Evolutionary conservation across 345 rosid species (phyloP), one percentile per base, ranked within the genome.

Genomic region (Ricinus communis): DNA sequence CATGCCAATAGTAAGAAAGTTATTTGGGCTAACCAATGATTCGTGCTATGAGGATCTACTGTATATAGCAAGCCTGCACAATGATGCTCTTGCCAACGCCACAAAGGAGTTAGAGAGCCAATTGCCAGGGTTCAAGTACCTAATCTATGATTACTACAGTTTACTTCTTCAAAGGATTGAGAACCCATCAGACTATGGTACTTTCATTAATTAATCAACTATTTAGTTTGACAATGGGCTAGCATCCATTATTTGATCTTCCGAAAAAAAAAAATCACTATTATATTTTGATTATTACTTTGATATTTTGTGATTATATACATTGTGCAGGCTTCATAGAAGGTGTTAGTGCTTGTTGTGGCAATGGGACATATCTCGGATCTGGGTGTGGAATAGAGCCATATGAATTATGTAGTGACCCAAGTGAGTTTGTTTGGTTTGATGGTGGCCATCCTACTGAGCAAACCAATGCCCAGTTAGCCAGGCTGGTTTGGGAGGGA

Each of bases 321-420:
- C 22, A 8, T 15, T 28, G 1, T 57, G 36, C 62, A 57, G 62
- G 62, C 1, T 57, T 58, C 18, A 58, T 1, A 10, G 45, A 33
- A 33, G 45, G 11, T 3, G 0, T 14, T 2, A 19, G 24, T 30
- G 22, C n/a, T 13, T 58, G 62, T 58, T 58, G 62, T 31, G 41
- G 41, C 5, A 15, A 58, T 28, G 62, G 62, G 14, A 31, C 62
- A 30, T 14, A 24, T 31, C 19, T 21, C 15, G 62, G 9, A 58
- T 4, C 5, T 30, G 31, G 22, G 15, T 28, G 61, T 31, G 62
- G 62, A 30, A 27, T 60, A 33, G 64, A 60, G 40, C 45, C 64
- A 66, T 75, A 69, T 46, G 52, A 69, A 4, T 13, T 69, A 22
- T 75, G 78, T 58, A 47, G 46, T 31, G 19, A 69, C 10, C 59